Evolutionary conservation across 345 rosid species (phyloP).

Genomic region (Eutrema yunnanense): DNA sequence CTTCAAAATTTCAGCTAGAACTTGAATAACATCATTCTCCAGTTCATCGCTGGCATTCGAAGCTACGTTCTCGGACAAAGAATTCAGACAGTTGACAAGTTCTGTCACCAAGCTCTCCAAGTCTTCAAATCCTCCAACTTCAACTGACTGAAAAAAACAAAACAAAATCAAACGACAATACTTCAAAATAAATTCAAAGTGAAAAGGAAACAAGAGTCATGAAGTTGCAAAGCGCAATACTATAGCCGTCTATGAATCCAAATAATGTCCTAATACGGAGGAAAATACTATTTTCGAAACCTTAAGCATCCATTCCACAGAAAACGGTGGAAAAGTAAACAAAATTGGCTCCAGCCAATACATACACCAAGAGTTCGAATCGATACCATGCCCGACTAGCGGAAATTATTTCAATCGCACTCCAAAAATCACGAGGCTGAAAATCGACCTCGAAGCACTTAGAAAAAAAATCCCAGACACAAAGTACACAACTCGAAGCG

Average conservation of each 20-base stretch:
- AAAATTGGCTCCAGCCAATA: not conserved
- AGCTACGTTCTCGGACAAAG: conserved; percentile 32
- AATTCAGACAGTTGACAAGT: conserved; percentile 46
- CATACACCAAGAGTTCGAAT: not conserved
- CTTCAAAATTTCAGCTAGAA: conserved; percentile 35
- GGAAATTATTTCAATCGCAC: not conserved
- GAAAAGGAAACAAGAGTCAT: not conserved
- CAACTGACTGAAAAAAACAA: conserved; percentile 31
- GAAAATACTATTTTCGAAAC: not conserved
- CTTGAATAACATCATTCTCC: conserved; percentile 34
- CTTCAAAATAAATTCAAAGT: not conserved
- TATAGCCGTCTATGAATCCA: too few relatives aligned
- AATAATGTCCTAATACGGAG: too few relatives aligned
- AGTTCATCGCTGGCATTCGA: conserved; percentile 30
- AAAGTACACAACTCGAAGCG: not conserved
- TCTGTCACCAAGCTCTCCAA: conserved; percentile 38
- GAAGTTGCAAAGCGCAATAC: too few relatives aligned
- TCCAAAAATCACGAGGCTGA: not conserved
- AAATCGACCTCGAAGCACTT: not conserved
- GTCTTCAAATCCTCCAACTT: conserved; percentile 35
- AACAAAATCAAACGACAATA: not conserved
- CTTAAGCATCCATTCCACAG: not conserved
- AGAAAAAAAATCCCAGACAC: not conserved
- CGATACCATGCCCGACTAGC: not conserved
- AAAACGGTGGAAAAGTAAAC: not conserved